phyloP scores from a whole-genome alignment of 345 rosid genomes.

The Psidium friedrichsthalianum region DNA sequence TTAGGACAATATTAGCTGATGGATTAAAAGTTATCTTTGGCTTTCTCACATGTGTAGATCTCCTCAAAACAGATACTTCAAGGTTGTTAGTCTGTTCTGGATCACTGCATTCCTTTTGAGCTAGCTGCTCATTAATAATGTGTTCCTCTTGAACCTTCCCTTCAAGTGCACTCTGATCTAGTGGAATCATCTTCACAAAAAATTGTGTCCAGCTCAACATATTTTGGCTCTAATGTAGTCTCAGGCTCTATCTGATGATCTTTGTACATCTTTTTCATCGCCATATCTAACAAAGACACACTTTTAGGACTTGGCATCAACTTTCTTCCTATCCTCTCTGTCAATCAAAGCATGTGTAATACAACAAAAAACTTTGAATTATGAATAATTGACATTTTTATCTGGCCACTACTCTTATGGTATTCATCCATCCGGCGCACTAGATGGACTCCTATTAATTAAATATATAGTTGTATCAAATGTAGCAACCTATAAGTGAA shows the following conservation, averaged over 20 bases:
- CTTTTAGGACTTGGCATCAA: too few relatives aligned
- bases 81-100: neutral
- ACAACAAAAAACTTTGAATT: neutral
- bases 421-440: too few relatives aligned
- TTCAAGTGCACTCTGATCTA: neutral
- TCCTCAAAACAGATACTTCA: neutral
- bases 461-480: too few relatives aligned
- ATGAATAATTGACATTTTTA: too few relatives aligned
- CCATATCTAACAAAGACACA: neutral
- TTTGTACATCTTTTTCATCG: neutral
- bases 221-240: too few relatives aligned
- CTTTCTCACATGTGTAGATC: neutral
- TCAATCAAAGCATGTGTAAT: neutral
- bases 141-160: neutral
- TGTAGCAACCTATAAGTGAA: too few relatives aligned
- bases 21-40: too few relatives aligned
- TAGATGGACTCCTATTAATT: too few relatives aligned
- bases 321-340: neutral
- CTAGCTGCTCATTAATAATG: too few relatives aligned
- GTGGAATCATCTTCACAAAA: neutral
- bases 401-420: too few relatives aligned
- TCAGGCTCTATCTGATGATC: neutral
- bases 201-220: neutral
- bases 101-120: too few relatives aligned
- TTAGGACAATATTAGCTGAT: too few relatives aligned